Percentiles rank a stretch among this genome's conserved stretches.
Conservation (phyloP, 106 monocot species). For the Platanthera zijinensis region DNA sequence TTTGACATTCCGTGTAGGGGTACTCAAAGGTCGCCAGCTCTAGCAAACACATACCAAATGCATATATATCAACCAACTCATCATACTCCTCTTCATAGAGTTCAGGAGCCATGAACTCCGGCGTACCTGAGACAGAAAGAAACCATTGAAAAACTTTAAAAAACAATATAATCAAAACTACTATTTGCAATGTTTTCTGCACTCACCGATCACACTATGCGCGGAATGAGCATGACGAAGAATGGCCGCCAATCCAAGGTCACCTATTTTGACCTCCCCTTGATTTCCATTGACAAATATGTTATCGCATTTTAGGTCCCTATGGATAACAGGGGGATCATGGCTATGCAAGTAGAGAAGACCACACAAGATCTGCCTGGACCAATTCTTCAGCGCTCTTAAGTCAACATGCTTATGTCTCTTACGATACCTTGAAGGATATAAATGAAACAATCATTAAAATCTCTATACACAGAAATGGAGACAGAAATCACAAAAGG, state of each 20-base stretch:
- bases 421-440: constrained; percentile 32
- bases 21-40: constrained; percentile 61
- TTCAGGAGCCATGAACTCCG: constrained; percentile 74
- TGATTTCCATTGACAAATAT: constrained; percentile 73
- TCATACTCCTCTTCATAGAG: constrained; percentile 70
- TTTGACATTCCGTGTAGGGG: constrained; percentile 51
- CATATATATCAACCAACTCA: constrained; percentile 66
- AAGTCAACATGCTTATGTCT: constrained; percentile 55
- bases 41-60: constrained; percentile 72
- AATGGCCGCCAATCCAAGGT: constrained; percentile 66
- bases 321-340: constrained; percentile 61
- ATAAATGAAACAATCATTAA: background rate
- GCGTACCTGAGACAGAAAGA: constrained; percentile 28
- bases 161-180: background rate
- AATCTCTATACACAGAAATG: background rate
- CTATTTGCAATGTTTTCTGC: background rate
- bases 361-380: constrained; percentile 52
- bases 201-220: constrained; percentile 48
- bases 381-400: constrained; percentile 66
- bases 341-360: constrained; percentile 65
- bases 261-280: constrained; percentile 78
- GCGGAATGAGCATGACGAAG: constrained; percentile 42
- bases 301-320: constrained; percentile 74
- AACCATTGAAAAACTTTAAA: background rate
- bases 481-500: background rate